Base-by-base conservation (phyloP, 352 stramenopile genomes). In the Thalassiosira delicatula region DNA sequence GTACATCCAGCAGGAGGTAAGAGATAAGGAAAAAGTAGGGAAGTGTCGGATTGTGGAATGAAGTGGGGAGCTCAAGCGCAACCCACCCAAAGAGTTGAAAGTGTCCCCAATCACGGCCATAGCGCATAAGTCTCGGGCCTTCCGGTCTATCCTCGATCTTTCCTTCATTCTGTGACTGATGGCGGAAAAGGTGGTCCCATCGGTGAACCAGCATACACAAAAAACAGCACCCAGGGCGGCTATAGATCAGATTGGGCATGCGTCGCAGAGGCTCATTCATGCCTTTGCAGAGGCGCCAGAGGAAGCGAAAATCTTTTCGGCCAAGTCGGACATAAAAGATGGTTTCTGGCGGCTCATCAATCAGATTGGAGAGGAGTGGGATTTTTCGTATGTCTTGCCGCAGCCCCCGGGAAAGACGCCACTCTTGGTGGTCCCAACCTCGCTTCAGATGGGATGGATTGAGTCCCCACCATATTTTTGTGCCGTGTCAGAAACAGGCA, bases 371-470 rank as follows among this genome's bases (percentile, higher is more conserved):
- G 27, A 49, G n/a, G 71, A 79, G 23, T 79, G 71, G 60, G 73
- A 79, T 30, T 79, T 72, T 49, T 29, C 33, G 0, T 73, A 79
- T 30, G 71, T 79, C 9, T 27, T 79, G 17, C 71, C 71, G 25
- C 4, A 60, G 17, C 0, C 8, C 7, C 14, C 35, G n/a, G 40
- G 37, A 7, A 21, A 56, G 44, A 29, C 30, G 5, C 0, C 44
- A 14, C 32, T 29, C 8, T 12, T 87, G 57, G 79, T 86, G 33
- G 59, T 86, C 14, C 79, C 79, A 49, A 72, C 61, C 2, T 66
- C 79, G 11, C 21, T 85, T 0, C 77, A 85, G 21, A 85, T 85
- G 77, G 77, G 77, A 21, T 85, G 77, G 77, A 44, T 70, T 0
- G 53, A 77, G 17, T 85, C 70, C 0, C 70, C 70, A 7, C 61